Percentiles rank a stretch among this genome's conserved stretches.
phyloP scores from a whole-genome alignment of 202 grass and related monocot genomes.

The Carex arenaria region DNA sequence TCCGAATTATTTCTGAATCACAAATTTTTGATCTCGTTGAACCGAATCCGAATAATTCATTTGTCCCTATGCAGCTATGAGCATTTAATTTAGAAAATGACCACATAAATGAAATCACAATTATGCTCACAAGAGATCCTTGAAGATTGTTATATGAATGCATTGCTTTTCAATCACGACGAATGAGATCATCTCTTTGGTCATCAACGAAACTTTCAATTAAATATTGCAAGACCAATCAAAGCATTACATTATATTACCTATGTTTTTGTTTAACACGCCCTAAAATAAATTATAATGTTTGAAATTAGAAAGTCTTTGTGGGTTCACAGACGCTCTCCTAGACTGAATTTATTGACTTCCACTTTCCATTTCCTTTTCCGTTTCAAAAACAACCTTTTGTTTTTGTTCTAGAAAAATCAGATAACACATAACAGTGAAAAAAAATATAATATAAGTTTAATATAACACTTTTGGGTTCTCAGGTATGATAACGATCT shows the following conservation, averaged over 20 bases:
- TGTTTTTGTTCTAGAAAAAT: neutral
- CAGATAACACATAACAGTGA: too few relatives aligned
- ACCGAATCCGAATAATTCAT: too few relatives aligned
- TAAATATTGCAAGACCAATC: conserved; percentile 3
- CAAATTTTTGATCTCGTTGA: too few relatives aligned
- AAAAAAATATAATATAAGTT: too few relatives aligned
- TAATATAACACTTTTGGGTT: neutral
- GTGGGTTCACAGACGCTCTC: neutral
- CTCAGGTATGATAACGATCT: neutral
- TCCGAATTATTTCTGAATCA: too few relatives aligned
- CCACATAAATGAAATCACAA: neutral
- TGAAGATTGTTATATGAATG: neutral
- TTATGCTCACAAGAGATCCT: neutral
- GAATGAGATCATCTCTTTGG: conserved; percentile 6
- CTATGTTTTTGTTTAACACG: neutral
- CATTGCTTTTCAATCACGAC: neutral
- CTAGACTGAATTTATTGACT: neutral
- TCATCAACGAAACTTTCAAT: conserved; percentile 5
- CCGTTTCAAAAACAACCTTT: neutral
- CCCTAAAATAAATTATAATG: neutral
- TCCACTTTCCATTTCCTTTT: neutral
- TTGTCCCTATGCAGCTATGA: neutral
- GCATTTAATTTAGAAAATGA: neutral
- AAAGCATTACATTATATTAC: neutral
- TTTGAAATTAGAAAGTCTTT: conserved; percentile 5